These are phyloP conservation scores for Verticillium tricorpus DNA, from an alignment of 2,329 filamentous ascomycete species.

Conservation along the genomic window DNA sequence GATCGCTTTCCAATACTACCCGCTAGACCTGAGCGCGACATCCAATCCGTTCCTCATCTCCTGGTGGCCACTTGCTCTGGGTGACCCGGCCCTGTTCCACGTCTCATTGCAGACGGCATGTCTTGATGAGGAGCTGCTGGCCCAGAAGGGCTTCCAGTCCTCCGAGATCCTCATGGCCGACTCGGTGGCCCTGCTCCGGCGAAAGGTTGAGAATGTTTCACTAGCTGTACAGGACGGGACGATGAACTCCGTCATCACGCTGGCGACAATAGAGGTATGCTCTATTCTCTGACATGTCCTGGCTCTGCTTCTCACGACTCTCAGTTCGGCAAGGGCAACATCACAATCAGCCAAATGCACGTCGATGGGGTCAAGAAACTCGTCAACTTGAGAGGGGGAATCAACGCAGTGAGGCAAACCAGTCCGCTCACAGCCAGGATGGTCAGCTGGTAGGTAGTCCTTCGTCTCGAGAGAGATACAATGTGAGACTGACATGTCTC, in stretches of 20 bases:
- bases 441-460: conserved; percentile 42
- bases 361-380: conserved; percentile 44
- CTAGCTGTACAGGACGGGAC: conserved; percentile 50
- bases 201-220: conserved; percentile 40
- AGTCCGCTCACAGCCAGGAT: conserved; percentile 52
- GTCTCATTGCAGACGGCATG: conserved; percentile 56
- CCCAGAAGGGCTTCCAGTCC: conserved; percentile 45
- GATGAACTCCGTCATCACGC: conserved; percentile 51
- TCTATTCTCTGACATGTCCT: not conserved
- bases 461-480: not conserved
- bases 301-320: not conserved
- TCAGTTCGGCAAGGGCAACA: conserved; percentile 50
- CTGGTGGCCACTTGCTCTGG: conserved; percentile 55
- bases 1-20: conserved; percentile 58
- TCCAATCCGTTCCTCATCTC: conserved; percentile 56
- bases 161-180: conserved; percentile 55
- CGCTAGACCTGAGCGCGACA: conserved; percentile 43
- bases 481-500: not conserved
- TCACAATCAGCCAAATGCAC: conserved; percentile 38
- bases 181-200: conserved; percentile 46
- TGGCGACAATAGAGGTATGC: conserved; percentile 53
- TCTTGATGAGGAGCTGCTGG: conserved; percentile 47
- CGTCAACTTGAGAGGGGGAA: conserved; percentile 45
- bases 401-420: conserved; percentile 38
- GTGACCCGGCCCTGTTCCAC: conserved; percentile 52